Conservation (phyloP, 2,329 filamentous ascomycete genomes). For the Pseudopyricularia javanii region DNA sequence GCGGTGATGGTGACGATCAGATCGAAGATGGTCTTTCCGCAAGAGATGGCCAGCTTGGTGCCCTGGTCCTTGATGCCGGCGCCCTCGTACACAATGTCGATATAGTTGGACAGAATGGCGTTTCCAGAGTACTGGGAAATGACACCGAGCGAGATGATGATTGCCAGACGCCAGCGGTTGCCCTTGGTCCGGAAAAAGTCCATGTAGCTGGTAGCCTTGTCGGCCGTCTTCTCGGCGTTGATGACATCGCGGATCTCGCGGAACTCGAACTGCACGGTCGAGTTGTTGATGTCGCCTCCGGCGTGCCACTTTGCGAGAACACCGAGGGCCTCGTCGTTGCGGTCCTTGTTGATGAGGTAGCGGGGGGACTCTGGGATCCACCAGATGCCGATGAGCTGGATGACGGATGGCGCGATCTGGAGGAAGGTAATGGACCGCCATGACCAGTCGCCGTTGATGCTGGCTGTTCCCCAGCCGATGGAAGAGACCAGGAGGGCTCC, state of each 20-base stretch:
- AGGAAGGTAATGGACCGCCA: constrained; percentile 57
- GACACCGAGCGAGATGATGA: constrained; percentile 50
- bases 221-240: constrained; percentile 37
- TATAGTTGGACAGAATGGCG: constrained; percentile 55
- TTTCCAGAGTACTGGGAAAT: constrained; percentile 60
- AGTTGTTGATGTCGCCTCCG: constrained; percentile 41
- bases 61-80: constrained; percentile 46
- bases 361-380: constrained; percentile 57
- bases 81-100: constrained; percentile 47
- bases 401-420: constrained; percentile 46
- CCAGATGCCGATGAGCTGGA: constrained; percentile 55
- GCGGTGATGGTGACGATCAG: constrained; percentile 43
- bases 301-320: constrained; percentile 50
- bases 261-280: constrained; percentile 53
- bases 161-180: constrained; percentile 50
- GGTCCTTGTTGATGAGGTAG: constrained; percentile 52
- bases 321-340: constrained; percentile 41
- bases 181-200: constrained; percentile 51
- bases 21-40: constrained; percentile 47
- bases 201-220: constrained; percentile 37
- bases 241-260: constrained; percentile 55
- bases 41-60: constrained; percentile 40
- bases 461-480: constrained; percentile 49
- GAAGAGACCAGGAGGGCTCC: constrained; percentile 37
- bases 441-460: constrained; percentile 47